phyloP scores from a whole-genome alignment of 805 yeast genomes.

The Candida hispaniensis region DNA sequence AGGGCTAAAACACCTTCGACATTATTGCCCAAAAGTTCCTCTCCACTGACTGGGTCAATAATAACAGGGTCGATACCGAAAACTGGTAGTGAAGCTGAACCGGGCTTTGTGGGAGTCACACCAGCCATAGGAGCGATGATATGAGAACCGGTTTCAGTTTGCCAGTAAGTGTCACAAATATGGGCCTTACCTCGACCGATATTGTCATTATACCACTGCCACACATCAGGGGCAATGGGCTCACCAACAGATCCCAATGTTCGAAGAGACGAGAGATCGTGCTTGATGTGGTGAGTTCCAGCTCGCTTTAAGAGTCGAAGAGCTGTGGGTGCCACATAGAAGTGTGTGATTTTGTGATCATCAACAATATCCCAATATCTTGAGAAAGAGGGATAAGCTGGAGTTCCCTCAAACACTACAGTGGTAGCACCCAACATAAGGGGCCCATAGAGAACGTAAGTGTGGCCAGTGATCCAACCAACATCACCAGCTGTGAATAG shows the following conservation, averaged over 20 bases:
- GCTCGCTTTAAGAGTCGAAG: slow-evolving; percentile 82
- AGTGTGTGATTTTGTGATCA: slow-evolving; percentile 82
- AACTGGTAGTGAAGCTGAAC: slow-evolving; percentile 93
- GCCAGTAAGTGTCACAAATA: slow-evolving; percentile 96
- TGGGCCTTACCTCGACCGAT: slow-evolving; percentile 75
- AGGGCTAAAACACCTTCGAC: slow-evolving; percentile 95
- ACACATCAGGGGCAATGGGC: slow-evolving; percentile 94
- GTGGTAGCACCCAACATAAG: slow-evolving; percentile 79
- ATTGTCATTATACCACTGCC: slow-evolving; percentile 96
- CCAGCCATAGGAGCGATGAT: slow-evolving; percentile 93
- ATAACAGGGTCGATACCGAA: slow-evolving; percentile 87
- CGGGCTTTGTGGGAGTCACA: slow-evolving; percentile 89
- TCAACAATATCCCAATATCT: slow-evolving; percentile 96
- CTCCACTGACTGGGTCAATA: slow-evolving; percentile 87
- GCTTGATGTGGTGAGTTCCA: slow-evolving; percentile 76
- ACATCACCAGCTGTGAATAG: slow-evolving; percentile 96
- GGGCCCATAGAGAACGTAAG: slow-evolving; percentile 93
- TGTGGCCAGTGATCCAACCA: slow-evolving; percentile 99
- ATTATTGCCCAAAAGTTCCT: slow-evolving; percentile 72
- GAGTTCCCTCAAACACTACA: slow-evolving; percentile 92
- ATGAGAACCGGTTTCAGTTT: slow-evolving; percentile 95
- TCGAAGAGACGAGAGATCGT: slow-evolving; percentile 77
- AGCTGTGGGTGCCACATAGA: slow-evolving; percentile 98
- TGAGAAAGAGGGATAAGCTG: slow-evolving; percentile 90
- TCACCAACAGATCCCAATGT: slow-evolving; percentile 97